phyloP scores from a whole-genome alignment of 192 early-diverging fungal genomes.

The Coemansia sp. region DNA sequence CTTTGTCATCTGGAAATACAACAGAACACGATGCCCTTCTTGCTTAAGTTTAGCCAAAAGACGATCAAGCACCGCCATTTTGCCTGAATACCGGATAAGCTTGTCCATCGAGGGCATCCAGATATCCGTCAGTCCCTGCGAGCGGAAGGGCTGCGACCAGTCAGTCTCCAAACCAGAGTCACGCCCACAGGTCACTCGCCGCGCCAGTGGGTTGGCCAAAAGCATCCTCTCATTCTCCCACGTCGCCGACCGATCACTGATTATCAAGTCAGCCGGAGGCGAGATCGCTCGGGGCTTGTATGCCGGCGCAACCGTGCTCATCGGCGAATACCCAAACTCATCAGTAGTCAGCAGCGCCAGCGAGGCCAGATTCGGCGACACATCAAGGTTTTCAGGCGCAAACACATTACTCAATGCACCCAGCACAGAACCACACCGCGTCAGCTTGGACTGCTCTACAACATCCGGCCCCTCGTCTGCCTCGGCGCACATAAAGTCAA shows the following conservation, averaged over 20 bases:
- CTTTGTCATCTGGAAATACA: conserved; percentile 88
- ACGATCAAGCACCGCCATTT: conserved; percentile 67
- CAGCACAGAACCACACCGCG: conserved; percentile 35
- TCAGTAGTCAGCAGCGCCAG: conserved; percentile 22
- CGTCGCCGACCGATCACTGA: conserved; percentile 60
- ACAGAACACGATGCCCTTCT: conserved; percentile 73
- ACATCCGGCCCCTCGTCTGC: background rate
- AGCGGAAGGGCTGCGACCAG: conserved; percentile 38
- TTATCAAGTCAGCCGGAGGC: conserved; percentile 59
- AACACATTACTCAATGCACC: conserved; percentile 42
- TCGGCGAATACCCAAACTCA: conserved; percentile 32
- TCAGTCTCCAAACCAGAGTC: conserved; percentile 7
- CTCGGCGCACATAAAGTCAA: conserved; percentile 11
- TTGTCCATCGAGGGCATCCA: conserved; percentile 73
- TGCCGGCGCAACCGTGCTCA: conserved; percentile 42
- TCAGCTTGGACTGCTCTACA: conserved; percentile 4
- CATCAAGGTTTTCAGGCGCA: conserved; percentile 24
- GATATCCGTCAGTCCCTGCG: conserved; percentile 60
- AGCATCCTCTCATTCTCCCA: conserved; percentile 50
- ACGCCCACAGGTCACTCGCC: conserved; percentile 26
- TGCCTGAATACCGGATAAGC: conserved; percentile 76
- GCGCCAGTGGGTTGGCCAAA: conserved; percentile 23
- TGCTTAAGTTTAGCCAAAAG: conserved; percentile 67
- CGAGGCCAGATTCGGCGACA: conserved; percentile 29
- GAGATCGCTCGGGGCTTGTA: conserved; percentile 57